Base-by-base conservation (phyloP, 768 basidiomycete species). In the Lentinula sp. region DNA sequence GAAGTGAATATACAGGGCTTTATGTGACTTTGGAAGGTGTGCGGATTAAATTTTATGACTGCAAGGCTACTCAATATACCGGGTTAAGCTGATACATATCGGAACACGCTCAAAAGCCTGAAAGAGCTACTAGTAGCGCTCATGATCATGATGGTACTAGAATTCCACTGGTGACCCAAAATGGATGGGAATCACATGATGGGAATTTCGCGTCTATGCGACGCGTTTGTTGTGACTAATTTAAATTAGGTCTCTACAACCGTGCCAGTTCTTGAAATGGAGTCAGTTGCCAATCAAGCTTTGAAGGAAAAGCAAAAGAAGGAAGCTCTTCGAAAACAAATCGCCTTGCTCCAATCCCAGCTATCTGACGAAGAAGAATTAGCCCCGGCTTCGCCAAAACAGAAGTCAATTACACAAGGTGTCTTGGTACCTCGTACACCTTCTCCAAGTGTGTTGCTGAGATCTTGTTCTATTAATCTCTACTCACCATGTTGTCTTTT, bases 361-460 rank as follows among this genome's bases (percentile, higher is more conserved):
- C 78, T 89, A 18, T 65, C 66, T 13, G 72, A 77, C 41, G 51
- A 77, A 42, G 75, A 77, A 10, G 60, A 66, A 51, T 36, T 60
- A 45, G 62, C 59, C 33, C 73, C 74, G 3, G 66, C 65, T 20
- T 78, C 81, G 6, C 81, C 81, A 8, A 83, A 84, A 69, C 75
- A 81, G 62, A 85, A 80, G 70, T 72, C 72, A 48, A 64, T 65
- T 10, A 74, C 78, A 8, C 62, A 74, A 3, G 69, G 72, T 2
- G 66, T 81, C 13, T 66, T 81, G 0, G 81, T 76, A 1, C 81
- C 81, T 7, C 71, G 74, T 1, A 84, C 81, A 0, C 68, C 68
- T 4, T 88, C 90, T 39, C 86, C 86, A 4, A 88, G 88, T 90
- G 64, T 70, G 79, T 71, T 28, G 6, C 10, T 3, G 20, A n/a